phyloP scores from a whole-genome alignment of 352 stramenopile genomes.

The Bremia lactucae region DNA sequence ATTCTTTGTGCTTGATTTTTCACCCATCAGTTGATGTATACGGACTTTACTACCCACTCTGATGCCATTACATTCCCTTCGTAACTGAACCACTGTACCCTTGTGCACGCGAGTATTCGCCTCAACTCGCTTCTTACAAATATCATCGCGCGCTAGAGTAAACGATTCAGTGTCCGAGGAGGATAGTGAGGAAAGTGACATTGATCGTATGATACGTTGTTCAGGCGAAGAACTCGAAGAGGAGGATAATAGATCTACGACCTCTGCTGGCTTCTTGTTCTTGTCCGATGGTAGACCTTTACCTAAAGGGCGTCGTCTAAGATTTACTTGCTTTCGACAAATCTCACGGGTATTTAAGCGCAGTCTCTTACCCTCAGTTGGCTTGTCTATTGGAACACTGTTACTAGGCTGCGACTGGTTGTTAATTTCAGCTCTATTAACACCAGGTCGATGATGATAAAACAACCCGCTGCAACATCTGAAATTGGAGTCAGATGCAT shows the following conservation, averaged over 20 bases:
- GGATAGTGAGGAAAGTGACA: constrained; percentile 1
- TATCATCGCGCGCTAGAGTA: neutral
- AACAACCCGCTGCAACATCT: too few relatives aligned
- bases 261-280: constrained; percentile 1
- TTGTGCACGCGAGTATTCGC: constrained; percentile 5
- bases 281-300: neutral
- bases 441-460: too few relatives aligned
- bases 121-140: constrained; percentile 5
- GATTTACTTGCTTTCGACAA: neutral
- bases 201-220: constrained; percentile 1
- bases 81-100: neutral
- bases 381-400: too few relatives aligned
- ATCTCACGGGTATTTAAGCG: too few relatives aligned
- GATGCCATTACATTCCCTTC: neutral
- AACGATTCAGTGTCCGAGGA: constrained; percentile 6
- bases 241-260: constrained; percentile 17
- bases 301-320: neutral
- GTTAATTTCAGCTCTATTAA: too few relatives aligned
- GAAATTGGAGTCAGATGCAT: too few relatives aligned
- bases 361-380: too few relatives aligned
- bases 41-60: neutral
- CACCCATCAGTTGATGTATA: neutral
- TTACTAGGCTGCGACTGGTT: too few relatives aligned
- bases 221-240: constrained; percentile 18
- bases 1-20: neutral